These are phyloP conservation scores for Avena atlantica DNA, from an alignment of 176 grass and related monocot species.

Conservation along the genomic window DNA sequence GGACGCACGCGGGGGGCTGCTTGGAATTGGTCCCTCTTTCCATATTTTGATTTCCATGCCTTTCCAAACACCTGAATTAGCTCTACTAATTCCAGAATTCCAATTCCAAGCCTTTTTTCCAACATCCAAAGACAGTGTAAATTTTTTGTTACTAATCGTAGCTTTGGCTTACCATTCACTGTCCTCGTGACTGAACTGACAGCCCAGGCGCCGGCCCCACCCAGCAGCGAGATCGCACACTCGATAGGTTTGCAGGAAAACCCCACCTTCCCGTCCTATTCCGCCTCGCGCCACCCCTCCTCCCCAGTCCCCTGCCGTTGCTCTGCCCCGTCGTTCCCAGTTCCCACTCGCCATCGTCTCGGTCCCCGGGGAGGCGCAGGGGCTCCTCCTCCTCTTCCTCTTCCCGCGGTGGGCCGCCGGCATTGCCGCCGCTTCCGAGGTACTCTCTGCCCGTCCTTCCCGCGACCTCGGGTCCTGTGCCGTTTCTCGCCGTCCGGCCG, in stretches of 20 bases:
- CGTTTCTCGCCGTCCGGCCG: too few relatives aligned
- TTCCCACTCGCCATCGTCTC: conserved; percentile 28
- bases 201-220: neutral
- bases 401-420: neutral
- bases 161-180: too few relatives aligned
- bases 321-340: neutral
- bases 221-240: neutral
- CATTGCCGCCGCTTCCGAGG: conserved; percentile 34
- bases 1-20: too few relatives aligned
- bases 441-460: neutral
- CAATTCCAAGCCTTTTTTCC: too few relatives aligned
- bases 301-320: neutral
- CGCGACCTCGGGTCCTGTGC: neutral
- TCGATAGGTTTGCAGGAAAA: neutral
- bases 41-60: too few relatives aligned
- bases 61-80: too few relatives aligned
- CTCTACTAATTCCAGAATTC: too few relatives aligned
- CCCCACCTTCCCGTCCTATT: neutral
- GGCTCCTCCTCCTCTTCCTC: neutral
- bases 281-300: neutral
- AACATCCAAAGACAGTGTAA: too few relatives aligned
- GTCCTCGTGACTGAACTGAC: too few relatives aligned
- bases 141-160: too few relatives aligned
- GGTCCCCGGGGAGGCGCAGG: neutral
- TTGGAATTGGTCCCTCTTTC: too few relatives aligned